Base-by-base conservation (phyloP, 208 protist species). In the Wallacemonas rigidus region DNA sequence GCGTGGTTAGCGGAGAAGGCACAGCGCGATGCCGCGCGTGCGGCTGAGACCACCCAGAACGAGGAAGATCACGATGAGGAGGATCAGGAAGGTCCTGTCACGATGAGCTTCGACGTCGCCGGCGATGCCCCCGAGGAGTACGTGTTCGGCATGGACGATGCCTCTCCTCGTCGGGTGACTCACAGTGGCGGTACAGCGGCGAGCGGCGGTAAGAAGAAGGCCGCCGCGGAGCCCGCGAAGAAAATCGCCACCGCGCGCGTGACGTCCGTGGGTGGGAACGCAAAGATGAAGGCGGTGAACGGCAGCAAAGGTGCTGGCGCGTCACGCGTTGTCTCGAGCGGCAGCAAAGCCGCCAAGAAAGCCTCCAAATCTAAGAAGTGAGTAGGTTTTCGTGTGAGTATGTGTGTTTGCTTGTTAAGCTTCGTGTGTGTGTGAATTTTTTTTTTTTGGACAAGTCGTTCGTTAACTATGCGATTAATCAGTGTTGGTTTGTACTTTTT, bases 51-150 rank as follows among this genome's bases (percentile, higher is more conserved):
- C 0, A 40, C 26, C 38, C 5, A 15, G 41, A 38, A 71, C 36
- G 38, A 56, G 54, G 43, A 76, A 57, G 62, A 35, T 14, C 41
- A 62, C 40, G 40, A 43, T 55, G 72, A 62, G 15, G 63, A 72
- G 17, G 58, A 61, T 14, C 41, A 62, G 41, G 68, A 75, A 3
- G 67, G 72, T 45, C 43, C n/a, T 35, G 60, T 69, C 1, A 51
- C 15, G 4, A 57, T 58, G 17, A 72, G 56, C 45, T 60, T 65
- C 26, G 50, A 78, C 17, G 44, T 78, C 9, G 57, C 47, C 7
- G 69, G 72, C 11, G 81, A 90, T 51, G 85, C 47, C 1, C 83
- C 87, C 36, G 87, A 93, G 74, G 90, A 95, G 74, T 95, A 84
- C 67, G 75, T 89, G 9, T 84, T 95, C 56, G 77, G 80, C 43